A percentile compares a stretch with the other conserved stretches of the same genome.
These are phyloP conservation scores for Penicillium atrosanguineum DNA, from an alignment of 495 filamentous ascomycete species.

Conservation along the genomic window DNA sequence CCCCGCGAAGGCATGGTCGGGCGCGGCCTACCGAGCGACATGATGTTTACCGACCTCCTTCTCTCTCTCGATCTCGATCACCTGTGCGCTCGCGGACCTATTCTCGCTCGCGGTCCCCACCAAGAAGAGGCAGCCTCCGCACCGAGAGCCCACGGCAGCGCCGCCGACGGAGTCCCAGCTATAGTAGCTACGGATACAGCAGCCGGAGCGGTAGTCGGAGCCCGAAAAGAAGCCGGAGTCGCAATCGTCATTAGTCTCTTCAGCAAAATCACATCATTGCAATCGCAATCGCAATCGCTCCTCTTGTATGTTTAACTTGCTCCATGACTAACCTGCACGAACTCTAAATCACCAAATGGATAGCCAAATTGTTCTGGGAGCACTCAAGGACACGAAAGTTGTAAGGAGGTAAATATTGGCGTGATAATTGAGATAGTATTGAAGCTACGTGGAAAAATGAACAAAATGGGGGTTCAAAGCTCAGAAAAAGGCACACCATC, in stretches of 20 bases:
- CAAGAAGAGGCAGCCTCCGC: slow-evolving; percentile 28
- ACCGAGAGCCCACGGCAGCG: slow-evolving; percentile 33
- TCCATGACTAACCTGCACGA: background rate
- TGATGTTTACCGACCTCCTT: slow-evolving; percentile 50
- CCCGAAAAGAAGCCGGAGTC: slow-evolving; percentile 36
- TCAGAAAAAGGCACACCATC: slow-evolving; percentile 93
- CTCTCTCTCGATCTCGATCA: slow-evolving; percentile 45
- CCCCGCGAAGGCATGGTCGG: slow-evolving; percentile 38
- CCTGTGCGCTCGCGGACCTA: slow-evolving; percentile 40
- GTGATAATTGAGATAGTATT: background rate
- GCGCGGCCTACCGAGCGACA: slow-evolving; percentile 41
- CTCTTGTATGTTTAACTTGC: too few species aligned
- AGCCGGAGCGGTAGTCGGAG: slow-evolving; percentile 50
- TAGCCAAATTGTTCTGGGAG: background rate
- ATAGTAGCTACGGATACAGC: slow-evolving; percentile 52
- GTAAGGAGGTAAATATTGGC: background rate
- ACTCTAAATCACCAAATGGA: background rate
- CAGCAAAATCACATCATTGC: slow-evolving; percentile 3
- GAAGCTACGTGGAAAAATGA: background rate
- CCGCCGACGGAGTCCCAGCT: slow-evolving; percentile 53
- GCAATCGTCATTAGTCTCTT: slow-evolving; percentile 24
- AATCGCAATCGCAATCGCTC: background rate
- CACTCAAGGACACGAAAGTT: background rate
- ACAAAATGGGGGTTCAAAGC: background rate
- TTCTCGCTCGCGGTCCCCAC: slow-evolving; percentile 33